phyloP scores from a whole-genome alignment of 2,329 filamentous ascomycete genomes.

The Elsinoe perseae region DNA sequence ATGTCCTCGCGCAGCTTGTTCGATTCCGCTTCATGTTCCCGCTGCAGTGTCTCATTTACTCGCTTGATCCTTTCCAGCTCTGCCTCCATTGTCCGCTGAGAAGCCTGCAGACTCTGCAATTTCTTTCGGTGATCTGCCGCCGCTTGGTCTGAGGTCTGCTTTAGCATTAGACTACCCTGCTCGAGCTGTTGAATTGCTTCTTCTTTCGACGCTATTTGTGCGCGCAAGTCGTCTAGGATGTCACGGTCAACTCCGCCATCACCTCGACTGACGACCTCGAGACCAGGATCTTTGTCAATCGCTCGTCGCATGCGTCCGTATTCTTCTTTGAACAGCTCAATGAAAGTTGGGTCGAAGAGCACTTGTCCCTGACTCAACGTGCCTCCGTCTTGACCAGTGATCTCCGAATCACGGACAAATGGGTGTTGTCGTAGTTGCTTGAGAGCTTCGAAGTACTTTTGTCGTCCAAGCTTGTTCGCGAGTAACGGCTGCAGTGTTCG shows the following conservation, averaged over 20 bases:
- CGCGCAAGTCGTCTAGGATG: slow-evolving; percentile 74
- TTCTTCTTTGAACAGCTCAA: slow-evolving; percentile 94
- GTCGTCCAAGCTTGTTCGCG: slow-evolving; percentile 67
- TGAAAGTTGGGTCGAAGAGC: slow-evolving; percentile 69
- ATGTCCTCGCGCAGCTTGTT: slow-evolving; percentile 17
- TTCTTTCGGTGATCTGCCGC: slow-evolving; percentile 59
- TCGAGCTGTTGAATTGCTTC: slow-evolving; percentile 51
- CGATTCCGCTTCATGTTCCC: slow-evolving; percentile 53
- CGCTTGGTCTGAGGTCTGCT: slow-evolving; percentile 60
- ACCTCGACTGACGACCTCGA: slow-evolving; percentile 73
- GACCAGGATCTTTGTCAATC: slow-evolving; percentile 81
- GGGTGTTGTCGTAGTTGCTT: slow-evolving; percentile 69
- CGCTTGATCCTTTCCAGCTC: slow-evolving; percentile 50
- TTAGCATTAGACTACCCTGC: slow-evolving; percentile 46
- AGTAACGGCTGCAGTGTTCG: slow-evolving; percentile 73
- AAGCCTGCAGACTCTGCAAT: slow-evolving; percentile 18
- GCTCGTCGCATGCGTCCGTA: slow-evolving; percentile 77
- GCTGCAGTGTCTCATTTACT: slow-evolving; percentile 63
- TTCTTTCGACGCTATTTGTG: slow-evolving; percentile 67
- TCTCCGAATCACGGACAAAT: slow-evolving; percentile 59
- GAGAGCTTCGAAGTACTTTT: slow-evolving; percentile 78
- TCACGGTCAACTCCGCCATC: slow-evolving; percentile 91
- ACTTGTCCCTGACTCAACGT: slow-evolving; percentile 49
- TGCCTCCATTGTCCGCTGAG: slow-evolving; percentile 26
- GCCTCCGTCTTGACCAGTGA: slow-evolving; percentile 31